Evolutionary conservation across 2,329 filamentous ascomycete species (phyloP).

Genomic region (Beauveria sp.): DNA sequence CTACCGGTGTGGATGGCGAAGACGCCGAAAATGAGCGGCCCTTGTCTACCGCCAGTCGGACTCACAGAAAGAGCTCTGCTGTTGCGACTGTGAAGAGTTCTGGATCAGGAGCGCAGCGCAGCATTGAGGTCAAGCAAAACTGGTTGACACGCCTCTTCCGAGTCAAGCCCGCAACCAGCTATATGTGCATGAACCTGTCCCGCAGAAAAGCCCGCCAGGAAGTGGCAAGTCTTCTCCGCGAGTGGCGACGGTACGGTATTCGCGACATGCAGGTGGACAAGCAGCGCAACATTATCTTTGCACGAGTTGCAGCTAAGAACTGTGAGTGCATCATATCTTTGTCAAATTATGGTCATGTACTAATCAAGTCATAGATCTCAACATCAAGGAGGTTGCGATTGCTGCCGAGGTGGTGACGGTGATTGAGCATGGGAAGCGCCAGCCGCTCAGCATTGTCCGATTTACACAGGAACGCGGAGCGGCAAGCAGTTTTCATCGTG

Average conservation of each 20-base stretch:
- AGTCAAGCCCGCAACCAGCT: conserved; percentile 71
- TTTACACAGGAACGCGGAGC: conserved; percentile 90
- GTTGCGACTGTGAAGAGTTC: conserved; percentile 26
- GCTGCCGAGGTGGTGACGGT: conserved; percentile 82
- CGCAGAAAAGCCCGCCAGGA: conserved; percentile 67
- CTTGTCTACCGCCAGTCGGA: neutral
- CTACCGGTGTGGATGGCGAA: neutral
- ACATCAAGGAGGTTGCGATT: conserved; percentile 82
- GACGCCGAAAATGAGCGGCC: neutral
- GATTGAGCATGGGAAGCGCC: conserved; percentile 73
- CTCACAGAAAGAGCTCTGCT: conserved; percentile 15
- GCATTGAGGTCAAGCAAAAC: conserved; percentile 64
- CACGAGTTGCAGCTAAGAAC: conserved; percentile 67
- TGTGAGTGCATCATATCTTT: conserved; percentile 46
- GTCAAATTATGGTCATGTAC: neutral
- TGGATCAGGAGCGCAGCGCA: conserved; percentile 34
- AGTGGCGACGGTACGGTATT: conserved; percentile 79
- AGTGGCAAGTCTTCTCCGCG: conserved; percentile 63
- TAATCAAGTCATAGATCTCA: conserved; percentile 50
- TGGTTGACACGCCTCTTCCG: conserved; percentile 88
- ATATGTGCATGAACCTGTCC: conserved; percentile 68
- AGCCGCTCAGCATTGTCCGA: conserved; percentile 69
- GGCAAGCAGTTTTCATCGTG: conserved; percentile 77
- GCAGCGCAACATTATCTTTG: conserved; percentile 70
- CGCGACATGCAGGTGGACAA: conserved; percentile 72